Evolutionary conservation across 2,329 filamentous ascomycete species (phyloP).

Genomic region (Hypomyces rosellus): DNA sequence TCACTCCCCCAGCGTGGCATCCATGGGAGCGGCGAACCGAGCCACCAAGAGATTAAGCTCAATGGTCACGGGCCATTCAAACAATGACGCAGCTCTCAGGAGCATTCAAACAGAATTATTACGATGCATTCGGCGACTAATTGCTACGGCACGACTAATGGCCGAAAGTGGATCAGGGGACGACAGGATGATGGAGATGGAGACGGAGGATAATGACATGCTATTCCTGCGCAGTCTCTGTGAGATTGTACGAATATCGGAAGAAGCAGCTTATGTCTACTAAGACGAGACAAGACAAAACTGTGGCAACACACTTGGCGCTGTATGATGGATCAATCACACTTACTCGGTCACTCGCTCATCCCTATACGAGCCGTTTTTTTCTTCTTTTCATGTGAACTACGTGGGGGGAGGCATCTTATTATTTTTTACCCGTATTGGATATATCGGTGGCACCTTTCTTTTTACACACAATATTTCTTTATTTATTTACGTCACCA

Average conservation of each 20-base stretch:
- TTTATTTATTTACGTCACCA: background rate
- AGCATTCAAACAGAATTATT: slow-evolving; percentile 45
- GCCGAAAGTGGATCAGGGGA: slow-evolving; percentile 23
- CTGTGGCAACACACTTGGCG: background rate
- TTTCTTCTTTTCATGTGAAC: no score
- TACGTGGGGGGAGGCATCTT: background rate
- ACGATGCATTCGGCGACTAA: slow-evolving; percentile 44
- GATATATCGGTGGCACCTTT: background rate
- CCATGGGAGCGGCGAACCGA: slow-evolving; percentile 16
- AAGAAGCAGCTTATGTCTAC: slow-evolving; percentile 20
- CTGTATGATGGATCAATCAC: background rate
- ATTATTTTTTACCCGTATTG: background rate
- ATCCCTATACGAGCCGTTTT: no score
- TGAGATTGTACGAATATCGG: slow-evolving; percentile 35
- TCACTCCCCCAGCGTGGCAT: slow-evolving; percentile 15
- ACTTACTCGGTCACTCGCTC: background rate
- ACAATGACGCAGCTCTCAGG: slow-evolving; percentile 30
- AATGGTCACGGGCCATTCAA: slow-evolving; percentile 14
- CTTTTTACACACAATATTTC: background rate
- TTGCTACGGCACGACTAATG: slow-evolving; percentile 41
- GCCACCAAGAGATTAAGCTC: slow-evolving; percentile 21
- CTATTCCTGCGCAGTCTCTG: slow-evolving; percentile 36
- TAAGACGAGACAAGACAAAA: background rate
- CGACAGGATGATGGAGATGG: slow-evolving; percentile 25
- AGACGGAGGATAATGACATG: slow-evolving; percentile 28